Evolutionary conservation across 352 stramenopile species (phyloP), one percentile per base, ranked within the genome.

Genomic region (Globisporangium canariense): DNA sequence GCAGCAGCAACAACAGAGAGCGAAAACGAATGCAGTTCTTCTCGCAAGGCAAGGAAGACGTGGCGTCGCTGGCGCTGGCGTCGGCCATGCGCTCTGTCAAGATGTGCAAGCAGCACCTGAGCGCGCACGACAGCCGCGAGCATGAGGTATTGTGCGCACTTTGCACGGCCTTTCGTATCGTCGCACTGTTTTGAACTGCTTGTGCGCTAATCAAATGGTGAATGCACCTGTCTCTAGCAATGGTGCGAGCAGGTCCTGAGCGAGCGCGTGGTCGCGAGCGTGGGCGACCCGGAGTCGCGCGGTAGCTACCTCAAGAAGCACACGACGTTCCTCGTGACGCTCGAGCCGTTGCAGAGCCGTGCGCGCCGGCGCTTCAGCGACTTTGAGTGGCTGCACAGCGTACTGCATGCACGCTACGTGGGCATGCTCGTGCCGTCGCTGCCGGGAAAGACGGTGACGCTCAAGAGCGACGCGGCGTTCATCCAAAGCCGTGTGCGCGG

Each of bases 231-330:
- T 40, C 18, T 25, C 10, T 50, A 69, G 50, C 16, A 38, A 40
- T 66, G 64, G 58, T 66, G 58, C 14, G 40, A 46, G 36, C 28
- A 65, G 41, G 49, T 66, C 3, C 10, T 61, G 49, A 54, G 57
- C 36, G 58, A 51, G 25, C 58, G 40, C 9, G 11, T 49, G 14
- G 25, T 22, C 11, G 45, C 57, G 20, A 56, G 76, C 38, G 81
- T 92, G 18, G 74, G 75, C 22, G 65, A 81, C 4, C 83, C 83
- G 1, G 79, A 92, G 69, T 71, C 77, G 18, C 67, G 79, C 4
- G 83, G 83, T 11, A 73, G 71, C 34, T 92, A 90, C 52, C 60
- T 92, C 7, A 84, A 88, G 61, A 89, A 88, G 61, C 78, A 90
- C 76, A 90, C 78, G 69, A 88, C 79, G 40, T 90, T 82, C 59